phyloP scores from a whole-genome alignment of 2,329 filamentous ascomycete species.

The Cercospora janseana region DNA sequence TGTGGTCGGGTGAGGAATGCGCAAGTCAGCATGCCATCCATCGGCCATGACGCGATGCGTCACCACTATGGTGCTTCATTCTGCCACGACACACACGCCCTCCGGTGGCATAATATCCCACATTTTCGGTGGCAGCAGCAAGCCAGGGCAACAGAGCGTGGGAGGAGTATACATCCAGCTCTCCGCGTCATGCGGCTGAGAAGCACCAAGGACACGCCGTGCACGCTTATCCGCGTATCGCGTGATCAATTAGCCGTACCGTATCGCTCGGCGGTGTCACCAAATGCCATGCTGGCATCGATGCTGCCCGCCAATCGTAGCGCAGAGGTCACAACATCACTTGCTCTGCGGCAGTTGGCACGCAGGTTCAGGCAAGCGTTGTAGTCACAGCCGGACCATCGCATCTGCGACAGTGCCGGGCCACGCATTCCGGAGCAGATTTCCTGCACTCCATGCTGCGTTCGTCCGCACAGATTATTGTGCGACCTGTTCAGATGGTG shows the following conservation, averaged over 20 bases:
- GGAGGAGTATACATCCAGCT: neutral
- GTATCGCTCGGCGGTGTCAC: neutral
- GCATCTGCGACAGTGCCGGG: too few species aligned
- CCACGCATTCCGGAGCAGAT: too few species aligned
- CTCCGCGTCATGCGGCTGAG: slow-evolving; percentile 8
- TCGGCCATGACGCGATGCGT: slow-evolving; percentile 11
- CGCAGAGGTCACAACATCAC: neutral
- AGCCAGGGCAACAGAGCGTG: neutral
- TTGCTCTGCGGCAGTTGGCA: neutral
- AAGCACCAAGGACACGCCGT: neutral
- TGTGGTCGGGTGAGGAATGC: too few species aligned
- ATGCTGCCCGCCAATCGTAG: slow-evolving; percentile 6
- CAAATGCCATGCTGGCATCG: neutral
- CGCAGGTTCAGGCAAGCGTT: too few species aligned
- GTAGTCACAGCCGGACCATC: too few species aligned
- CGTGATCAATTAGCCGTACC: slow-evolving; percentile 4
- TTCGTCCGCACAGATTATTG: too few species aligned
- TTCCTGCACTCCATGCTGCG: too few species aligned
- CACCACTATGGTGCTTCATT: neutral
- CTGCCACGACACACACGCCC: too few species aligned
- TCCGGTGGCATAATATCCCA: neutral
- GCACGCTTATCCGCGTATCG: neutral
- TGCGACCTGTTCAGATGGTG: too few species aligned
- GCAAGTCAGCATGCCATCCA: too few species aligned
- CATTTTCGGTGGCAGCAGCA: neutral